phyloP scores from a whole-genome alignment of 305 asterid species.

The Solanum hybrid region DNA sequence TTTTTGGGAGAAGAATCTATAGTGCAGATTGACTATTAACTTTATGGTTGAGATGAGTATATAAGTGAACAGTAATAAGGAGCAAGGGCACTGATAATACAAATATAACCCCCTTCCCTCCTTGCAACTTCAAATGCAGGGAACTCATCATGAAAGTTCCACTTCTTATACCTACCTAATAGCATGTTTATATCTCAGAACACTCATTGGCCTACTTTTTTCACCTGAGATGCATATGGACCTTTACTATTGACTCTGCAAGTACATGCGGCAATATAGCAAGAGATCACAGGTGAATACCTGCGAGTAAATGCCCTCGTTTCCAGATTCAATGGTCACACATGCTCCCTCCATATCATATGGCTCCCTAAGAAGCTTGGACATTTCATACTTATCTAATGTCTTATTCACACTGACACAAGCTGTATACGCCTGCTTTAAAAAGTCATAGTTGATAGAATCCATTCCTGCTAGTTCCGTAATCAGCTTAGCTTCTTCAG shows the following conservation, averaged over 20 bases:
- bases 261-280: background rate
- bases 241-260: background rate
- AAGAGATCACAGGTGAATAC: slow-evolving; percentile 10
- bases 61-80: background rate
- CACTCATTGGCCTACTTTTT: background rate
- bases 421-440: slow-evolving; percentile 66
- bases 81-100: background rate
- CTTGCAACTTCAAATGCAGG: background rate
- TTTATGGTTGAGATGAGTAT: background rate
- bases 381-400: slow-evolving; percentile 57
- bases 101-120: background rate
- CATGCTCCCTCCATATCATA: slow-evolving; percentile 79
- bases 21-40: background rate
- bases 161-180: background rate
- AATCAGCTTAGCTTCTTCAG: slow-evolving; percentile 80
- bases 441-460: slow-evolving; percentile 50
- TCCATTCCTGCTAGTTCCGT: slow-evolving; percentile 70
- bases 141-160: background rate
- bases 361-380: slow-evolving; percentile 61
- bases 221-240: background rate
- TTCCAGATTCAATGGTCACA: slow-evolving; percentile 48
- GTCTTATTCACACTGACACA: slow-evolving; percentile 52
- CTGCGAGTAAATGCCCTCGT: slow-evolving; percentile 41
- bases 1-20: background rate
- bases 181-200: background rate